These are phyloP conservation scores for Camelina hispida DNA, from an alignment of 345 rosid species.

Conservation along the genomic window DNA sequence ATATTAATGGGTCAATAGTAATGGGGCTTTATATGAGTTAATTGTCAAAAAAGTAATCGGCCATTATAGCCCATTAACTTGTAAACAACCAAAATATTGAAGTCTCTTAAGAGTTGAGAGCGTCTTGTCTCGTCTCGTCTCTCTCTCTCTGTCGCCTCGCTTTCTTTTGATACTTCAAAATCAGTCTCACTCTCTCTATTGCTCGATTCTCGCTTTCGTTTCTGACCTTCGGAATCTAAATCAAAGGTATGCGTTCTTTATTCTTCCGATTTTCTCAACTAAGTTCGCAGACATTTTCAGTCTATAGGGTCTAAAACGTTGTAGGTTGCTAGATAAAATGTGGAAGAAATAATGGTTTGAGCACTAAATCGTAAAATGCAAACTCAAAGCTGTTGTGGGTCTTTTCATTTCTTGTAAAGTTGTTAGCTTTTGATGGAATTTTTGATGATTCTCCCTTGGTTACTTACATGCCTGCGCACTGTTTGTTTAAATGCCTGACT, in stretches of 20 bases:
- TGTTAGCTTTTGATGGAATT: not conserved
- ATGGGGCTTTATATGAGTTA: not conserved
- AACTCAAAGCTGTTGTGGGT: constrained; percentile 2
- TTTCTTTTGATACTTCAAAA: not conserved
- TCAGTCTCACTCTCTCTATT: constrained; percentile 13
- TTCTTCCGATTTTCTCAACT: constrained; percentile 9
- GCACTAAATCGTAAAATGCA: not conserved
- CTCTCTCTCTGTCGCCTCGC: not conserved
- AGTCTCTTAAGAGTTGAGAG: not conserved
- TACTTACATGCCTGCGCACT: constrained; percentile 8
- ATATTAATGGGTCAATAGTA: not conserved
- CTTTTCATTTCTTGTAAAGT: not conserved
- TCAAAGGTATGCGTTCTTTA: constrained; percentile 18
- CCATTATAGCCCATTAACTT: not conserved
- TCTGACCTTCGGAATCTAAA: not conserved
- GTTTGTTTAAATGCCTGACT: constrained; percentile 32
- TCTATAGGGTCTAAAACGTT: not conserved
- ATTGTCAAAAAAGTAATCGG: not conserved
- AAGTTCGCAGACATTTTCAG: constrained; percentile 17
- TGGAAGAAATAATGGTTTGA: not conserved
- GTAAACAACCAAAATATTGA: not conserved
- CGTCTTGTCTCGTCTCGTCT: no score
- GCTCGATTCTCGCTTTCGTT: not conserved
- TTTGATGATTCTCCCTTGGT: not conserved
- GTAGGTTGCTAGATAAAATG: not conserved